A percentile compares a stretch with the other conserved stretches of the same genome.
Conservation (phyloP, 495 filamentous ascomycete genomes). For the Cercophora scortea region DNA sequence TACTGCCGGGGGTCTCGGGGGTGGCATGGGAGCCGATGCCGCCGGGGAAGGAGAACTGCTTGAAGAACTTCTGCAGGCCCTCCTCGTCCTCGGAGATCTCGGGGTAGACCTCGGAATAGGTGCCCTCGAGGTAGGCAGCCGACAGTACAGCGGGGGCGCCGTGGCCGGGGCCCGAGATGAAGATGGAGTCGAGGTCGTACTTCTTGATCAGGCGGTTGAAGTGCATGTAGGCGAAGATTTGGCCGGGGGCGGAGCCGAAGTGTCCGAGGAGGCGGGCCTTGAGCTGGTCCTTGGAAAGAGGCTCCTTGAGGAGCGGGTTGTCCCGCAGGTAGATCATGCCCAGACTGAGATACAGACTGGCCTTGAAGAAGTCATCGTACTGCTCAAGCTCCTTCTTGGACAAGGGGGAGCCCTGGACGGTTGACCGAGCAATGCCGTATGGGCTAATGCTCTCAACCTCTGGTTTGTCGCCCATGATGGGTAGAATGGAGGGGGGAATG, state of each 20-base stretch:
- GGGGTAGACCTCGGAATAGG: constrained; percentile 66
- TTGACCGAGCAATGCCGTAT: constrained; percentile 58
- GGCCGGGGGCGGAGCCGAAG: constrained; percentile 66
- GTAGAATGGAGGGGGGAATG: background rate
- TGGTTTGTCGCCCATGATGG: constrained; percentile 29
- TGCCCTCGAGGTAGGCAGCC: constrained; percentile 65
- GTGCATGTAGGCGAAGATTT: constrained; percentile 69
- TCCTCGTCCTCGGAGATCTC: constrained; percentile 55
- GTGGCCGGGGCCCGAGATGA: constrained; percentile 65
- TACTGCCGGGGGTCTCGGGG: constrained; percentile 63
- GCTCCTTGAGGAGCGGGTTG: constrained; percentile 58
- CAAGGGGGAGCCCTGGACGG: constrained; percentile 49
- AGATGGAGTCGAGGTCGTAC: constrained; percentile 61
- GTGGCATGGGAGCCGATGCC: constrained; percentile 67
- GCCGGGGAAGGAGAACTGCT: constrained; percentile 70
- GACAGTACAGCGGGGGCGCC: constrained; percentile 63
- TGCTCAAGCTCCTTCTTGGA: constrained; percentile 55
- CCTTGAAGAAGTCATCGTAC: constrained; percentile 60
- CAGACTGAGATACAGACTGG: constrained; percentile 62
- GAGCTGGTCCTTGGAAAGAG: constrained; percentile 53
- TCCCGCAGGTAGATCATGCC: constrained; percentile 69
- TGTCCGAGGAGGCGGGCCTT: constrained; percentile 65
- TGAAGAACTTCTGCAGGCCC: constrained; percentile 64
- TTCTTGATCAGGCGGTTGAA: constrained; percentile 72
- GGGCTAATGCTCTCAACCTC: constrained; percentile 48